Conservation (phyloP, 2,329 filamentous ascomycete genomes). For the Colletotrichum tanaceti region DNA sequence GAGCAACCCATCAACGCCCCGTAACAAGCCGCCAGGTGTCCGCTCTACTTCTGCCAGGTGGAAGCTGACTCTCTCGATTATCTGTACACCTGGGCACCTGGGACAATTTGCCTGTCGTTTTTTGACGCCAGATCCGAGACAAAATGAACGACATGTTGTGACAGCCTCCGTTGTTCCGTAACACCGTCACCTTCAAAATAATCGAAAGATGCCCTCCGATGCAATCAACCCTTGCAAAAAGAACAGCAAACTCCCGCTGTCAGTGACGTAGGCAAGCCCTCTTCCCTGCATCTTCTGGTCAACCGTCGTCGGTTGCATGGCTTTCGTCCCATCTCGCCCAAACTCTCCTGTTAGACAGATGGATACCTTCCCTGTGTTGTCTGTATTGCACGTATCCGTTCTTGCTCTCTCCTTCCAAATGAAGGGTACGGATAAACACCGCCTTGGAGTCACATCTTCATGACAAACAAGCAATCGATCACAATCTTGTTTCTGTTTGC, state of each 20-base stretch:
- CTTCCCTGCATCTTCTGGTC: constrained; percentile 26
- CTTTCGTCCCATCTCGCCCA: constrained; percentile 33
- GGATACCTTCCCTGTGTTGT: too few relatives aligned
- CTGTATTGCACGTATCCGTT: background rate
- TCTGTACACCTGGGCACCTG: too few relatives aligned
- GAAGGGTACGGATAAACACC: too few relatives aligned
- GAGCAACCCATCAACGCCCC: constrained; percentile 30
- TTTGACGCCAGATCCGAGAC: too few relatives aligned
- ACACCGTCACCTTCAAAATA: too few relatives aligned
- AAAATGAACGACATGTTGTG: too few relatives aligned
- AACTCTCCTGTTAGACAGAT: constrained; percentile 12
- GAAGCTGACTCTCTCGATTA: background rate
- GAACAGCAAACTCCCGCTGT: constrained; percentile 39
- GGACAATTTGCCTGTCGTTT: too few relatives aligned
- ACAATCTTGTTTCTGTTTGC: background rate
- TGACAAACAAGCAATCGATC: background rate
- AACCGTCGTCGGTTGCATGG: constrained; percentile 29
- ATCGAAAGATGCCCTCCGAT: constrained; percentile 1
- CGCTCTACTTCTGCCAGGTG: background rate
- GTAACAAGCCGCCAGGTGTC: background rate
- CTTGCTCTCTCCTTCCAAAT: background rate
- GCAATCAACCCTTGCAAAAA: constrained; percentile 24
- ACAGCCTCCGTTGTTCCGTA: too few relatives aligned
- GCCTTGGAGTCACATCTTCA: too few relatives aligned
- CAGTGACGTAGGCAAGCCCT: constrained; percentile 20